Percentiles rank a stretch among this genome's conserved stretches.
Conservation (phyloP, 768 basidiomycete genomes). For the Boletus rubroflammeus region DNA sequence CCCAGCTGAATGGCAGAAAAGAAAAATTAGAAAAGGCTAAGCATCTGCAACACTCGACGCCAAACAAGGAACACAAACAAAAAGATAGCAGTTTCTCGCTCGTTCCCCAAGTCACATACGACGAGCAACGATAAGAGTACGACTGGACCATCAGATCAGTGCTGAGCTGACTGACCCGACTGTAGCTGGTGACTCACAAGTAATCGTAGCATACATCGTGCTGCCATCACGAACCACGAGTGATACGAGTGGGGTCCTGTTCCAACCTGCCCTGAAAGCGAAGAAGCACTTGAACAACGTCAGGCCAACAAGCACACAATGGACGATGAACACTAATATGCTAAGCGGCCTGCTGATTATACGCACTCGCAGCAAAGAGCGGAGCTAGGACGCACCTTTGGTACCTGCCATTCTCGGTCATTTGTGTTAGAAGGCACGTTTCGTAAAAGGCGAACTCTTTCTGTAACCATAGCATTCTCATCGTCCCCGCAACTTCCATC, state of each 20-base stretch:
- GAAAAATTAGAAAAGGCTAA: background rate
- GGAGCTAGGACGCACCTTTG: conserved; percentile 9
- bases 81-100: background rate
- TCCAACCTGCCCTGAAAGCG: conserved; percentile 14
- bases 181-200: conserved; percentile 5
- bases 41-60: background rate
- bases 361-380: background rate
- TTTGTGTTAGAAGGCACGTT: conserved; percentile 8
- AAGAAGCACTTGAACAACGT: conserved; percentile 20
- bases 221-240: conserved; percentile 18
- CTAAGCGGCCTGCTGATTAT: background rate
- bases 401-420: background rate
- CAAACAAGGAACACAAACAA: conserved; percentile 9
- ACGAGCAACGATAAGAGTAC: background rate
- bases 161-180: no score
- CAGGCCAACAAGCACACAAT: conserved; percentile 14
- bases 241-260: conserved; percentile 17
- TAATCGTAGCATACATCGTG: conserved; percentile 3
- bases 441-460: background rate
- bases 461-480: background rate
- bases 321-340: conserved; percentile 10
- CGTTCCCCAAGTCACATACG: background rate
- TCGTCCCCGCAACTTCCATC: background rate
- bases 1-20: conserved; percentile 10
- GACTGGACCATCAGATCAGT: conserved; percentile 4